Conservation (phyloP, 176 grass and related monocot species). For the Musa schizocarpa region DNA sequence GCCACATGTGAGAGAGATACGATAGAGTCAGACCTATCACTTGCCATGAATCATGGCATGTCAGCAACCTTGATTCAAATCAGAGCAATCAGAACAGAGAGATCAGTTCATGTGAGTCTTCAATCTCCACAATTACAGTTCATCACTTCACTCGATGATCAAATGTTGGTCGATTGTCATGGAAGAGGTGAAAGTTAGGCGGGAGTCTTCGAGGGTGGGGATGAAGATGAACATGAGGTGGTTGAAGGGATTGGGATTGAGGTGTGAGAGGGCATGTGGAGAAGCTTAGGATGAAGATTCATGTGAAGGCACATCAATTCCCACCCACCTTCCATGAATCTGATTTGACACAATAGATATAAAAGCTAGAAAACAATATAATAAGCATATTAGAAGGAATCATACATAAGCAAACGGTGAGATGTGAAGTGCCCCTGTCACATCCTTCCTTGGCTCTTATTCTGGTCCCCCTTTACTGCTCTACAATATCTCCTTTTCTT, state of each 20-base stretch:
- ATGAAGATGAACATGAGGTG: not conserved
- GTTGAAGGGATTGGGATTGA: not conserved
- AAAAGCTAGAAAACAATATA: not conserved
- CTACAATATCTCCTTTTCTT: not conserved
- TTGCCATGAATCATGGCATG: not conserved
- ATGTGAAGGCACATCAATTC: constrained; percentile 7
- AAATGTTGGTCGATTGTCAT: not conserved
- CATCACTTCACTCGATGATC: not conserved
- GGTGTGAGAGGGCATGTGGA: not conserved
- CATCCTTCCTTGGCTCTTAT: not conserved
- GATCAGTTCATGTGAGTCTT: not conserved
- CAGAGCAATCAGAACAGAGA: too few relatives aligned
- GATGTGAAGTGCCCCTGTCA: not conserved
- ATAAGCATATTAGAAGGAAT: not conserved
- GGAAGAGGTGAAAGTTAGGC: not conserved
- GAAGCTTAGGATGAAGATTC: constrained; percentile 2
- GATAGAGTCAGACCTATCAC: not conserved
- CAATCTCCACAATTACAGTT: not conserved
- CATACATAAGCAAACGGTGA: not conserved
- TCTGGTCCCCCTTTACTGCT: not conserved
- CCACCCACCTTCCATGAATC: constrained; percentile 9
- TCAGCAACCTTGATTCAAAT: not conserved
- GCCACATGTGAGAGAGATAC: not conserved
- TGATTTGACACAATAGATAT: constrained; percentile 5
- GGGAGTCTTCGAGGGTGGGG: not conserved